Evolutionary conservation across 495 filamentous ascomycete species (phyloP).

Genomic region (Penicillium chermesinum): DNA sequence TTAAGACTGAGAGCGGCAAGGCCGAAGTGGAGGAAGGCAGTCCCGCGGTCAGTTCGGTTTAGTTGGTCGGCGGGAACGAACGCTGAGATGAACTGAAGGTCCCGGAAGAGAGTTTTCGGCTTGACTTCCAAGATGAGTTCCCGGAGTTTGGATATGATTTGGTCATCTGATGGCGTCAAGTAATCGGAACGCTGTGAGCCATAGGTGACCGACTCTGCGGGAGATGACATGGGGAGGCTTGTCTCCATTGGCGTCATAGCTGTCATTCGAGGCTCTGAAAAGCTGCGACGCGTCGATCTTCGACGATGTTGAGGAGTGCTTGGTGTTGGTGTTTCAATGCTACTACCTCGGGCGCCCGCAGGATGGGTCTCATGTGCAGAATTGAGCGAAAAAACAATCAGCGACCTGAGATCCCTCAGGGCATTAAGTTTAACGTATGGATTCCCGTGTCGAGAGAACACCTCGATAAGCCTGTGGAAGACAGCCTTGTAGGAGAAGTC

Average conservation of each 20-base stretch:
- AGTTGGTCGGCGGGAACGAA: slow-evolving; percentile 79
- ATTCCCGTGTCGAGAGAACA: slow-evolving; percentile 87
- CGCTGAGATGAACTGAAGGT: slow-evolving; percentile 90
- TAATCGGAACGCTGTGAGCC: slow-evolving; percentile 37
- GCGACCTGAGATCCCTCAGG: slow-evolving; percentile 72
- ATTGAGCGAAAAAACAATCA: slow-evolving; percentile 69
- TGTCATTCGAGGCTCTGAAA: slow-evolving; percentile 23
- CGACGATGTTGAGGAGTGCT: slow-evolving; percentile 6
- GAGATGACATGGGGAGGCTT: slow-evolving; percentile 19
- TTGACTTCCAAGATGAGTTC: slow-evolving; percentile 73
- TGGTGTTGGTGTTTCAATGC: slow-evolving; percentile 2
- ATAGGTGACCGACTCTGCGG: slow-evolving; percentile 33
- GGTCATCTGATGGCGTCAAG: slow-evolving; percentile 42
- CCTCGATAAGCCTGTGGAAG: slow-evolving; percentile 73
- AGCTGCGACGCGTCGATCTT: slow-evolving; percentile 31
- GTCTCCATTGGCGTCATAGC: slow-evolving; percentile 14
- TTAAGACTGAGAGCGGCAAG: slow-evolving; percentile 84
- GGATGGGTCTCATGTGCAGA: slow-evolving; percentile 42
- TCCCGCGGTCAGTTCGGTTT: slow-evolving; percentile 80
- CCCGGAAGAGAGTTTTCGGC: slow-evolving; percentile 88
- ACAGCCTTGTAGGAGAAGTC: slow-evolving; percentile 68
- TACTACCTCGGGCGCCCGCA: slow-evolving; percentile 15
- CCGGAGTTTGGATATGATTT: slow-evolving; percentile 74
- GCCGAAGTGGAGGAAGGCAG: slow-evolving; percentile 91
- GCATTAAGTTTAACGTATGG: slow-evolving; percentile 81